phyloP scores from a whole-genome alignment of 768 basidiomycete species.

The Tubosaeta sp. region DNA sequence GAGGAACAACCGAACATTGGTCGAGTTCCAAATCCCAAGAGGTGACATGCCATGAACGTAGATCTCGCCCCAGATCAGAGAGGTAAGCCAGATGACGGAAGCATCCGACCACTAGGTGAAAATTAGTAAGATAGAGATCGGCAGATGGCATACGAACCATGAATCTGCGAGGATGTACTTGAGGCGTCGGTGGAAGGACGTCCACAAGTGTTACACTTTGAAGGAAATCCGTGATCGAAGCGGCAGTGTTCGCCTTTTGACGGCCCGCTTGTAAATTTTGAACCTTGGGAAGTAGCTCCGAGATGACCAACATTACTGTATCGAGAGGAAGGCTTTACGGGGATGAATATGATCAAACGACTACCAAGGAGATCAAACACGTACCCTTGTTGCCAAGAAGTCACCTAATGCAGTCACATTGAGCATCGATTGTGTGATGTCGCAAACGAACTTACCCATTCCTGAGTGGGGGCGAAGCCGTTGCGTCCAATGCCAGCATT shows the following conservation, averaged over 20 bases:
- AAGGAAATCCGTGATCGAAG: slow-evolving; percentile 72
- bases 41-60: slow-evolving; percentile 88
- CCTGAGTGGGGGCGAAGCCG: slow-evolving; percentile 92
- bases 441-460: slow-evolving; percentile 65
- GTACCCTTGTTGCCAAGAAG: slow-evolving; percentile 96
- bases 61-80: slow-evolving; percentile 92
- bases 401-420: slow-evolving; percentile 45
- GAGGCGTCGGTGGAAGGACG: slow-evolving; percentile 68
- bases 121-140: neutral
- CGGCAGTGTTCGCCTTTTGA: slow-evolving; percentile 57
- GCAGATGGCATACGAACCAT: slow-evolving; percentile 44
- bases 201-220: slow-evolving; percentile 63
- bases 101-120: slow-evolving; percentile 80
- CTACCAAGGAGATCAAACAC: slow-evolving; percentile 9
- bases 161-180: slow-evolving; percentile 69
- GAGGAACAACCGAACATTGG: slow-evolving; percentile 84
- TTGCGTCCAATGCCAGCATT: slow-evolving; percentile 74
- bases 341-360: slow-evolving; percentile 5
- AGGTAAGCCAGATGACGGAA: slow-evolving; percentile 88
- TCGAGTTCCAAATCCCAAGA: slow-evolving; percentile 86
- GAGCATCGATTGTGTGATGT: neutral
- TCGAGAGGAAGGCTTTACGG: slow-evolving; percentile 76
- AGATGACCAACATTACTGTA: slow-evolving; percentile 79
- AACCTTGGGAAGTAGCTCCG: slow-evolving; percentile 82
- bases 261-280: slow-evolving; percentile 74